phyloP scores from a whole-genome alignment of 208 protist genomes.

The Wallacemonas sp. region DNA sequence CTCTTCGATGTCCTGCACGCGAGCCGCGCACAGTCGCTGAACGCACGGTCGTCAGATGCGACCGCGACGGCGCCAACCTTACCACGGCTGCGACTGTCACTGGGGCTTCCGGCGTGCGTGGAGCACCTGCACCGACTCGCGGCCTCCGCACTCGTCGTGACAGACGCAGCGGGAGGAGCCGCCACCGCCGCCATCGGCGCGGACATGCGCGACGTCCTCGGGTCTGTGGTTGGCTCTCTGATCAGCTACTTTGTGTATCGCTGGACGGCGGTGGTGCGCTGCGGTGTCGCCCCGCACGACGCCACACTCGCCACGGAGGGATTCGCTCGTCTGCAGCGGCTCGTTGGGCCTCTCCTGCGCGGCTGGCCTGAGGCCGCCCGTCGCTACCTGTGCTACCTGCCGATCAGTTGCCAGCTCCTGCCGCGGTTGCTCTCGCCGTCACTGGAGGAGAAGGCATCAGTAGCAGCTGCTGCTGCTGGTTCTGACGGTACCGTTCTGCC shows the following conservation, averaged over 20 bases:
- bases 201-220: not conserved
- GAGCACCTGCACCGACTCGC: not conserved
- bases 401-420: not conserved
- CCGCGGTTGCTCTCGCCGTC: not conserved
- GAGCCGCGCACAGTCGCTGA: not conserved
- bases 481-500: not conserved
- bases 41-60: not conserved
- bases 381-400: not conserved
- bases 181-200: not conserved
- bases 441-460: no score
- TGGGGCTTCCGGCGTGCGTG: not conserved
- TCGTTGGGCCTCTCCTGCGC: not conserved
- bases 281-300: not conserved
- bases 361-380: not conserved
- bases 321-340: slow-evolving; percentile 1
- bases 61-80: not conserved
- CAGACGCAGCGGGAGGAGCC: not conserved
- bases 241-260: slow-evolving; percentile 11
- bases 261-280: not conserved
- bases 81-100: slow-evolving; percentile 1
- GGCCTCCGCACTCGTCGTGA: not conserved
- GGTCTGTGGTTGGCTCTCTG: not conserved
- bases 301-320: not conserved
- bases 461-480: no score
- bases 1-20: slow-evolving; percentile 4